These are phyloP conservation scores for Gastroboletus turbinatus DNA, from an alignment of 1,284 basidiomycete genomes.

Conservation along the genomic window DNA sequence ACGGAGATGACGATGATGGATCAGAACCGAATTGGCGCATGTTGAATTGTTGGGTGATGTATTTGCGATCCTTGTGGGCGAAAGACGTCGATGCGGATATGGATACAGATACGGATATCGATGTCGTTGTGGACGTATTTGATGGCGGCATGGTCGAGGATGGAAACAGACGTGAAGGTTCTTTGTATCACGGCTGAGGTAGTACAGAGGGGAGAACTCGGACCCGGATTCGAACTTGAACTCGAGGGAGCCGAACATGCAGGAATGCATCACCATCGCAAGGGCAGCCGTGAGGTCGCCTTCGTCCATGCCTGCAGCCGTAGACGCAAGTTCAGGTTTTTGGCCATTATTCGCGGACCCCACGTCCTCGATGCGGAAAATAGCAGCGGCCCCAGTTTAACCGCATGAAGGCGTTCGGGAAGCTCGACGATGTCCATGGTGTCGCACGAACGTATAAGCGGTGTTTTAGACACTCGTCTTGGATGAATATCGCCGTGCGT, in stretches of 20 bases:
- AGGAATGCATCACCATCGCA: constrained; percentile 46
- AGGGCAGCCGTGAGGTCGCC: constrained; percentile 50
- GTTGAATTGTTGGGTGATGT: constrained; percentile 66
- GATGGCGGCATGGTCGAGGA: constrained; percentile 63
- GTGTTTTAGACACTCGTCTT: constrained; percentile 73
- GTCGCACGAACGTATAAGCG: constrained; percentile 77
- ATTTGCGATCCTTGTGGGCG: constrained; percentile 65
- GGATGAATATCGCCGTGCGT: constrained; percentile 43
- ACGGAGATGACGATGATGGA: not conserved
- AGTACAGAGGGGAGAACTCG: constrained; percentile 18
- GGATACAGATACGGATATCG: constrained; percentile 29
- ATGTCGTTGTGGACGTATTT: constrained; percentile 75
- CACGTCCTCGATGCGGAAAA: constrained; percentile 59
- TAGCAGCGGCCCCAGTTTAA: constrained; percentile 73
- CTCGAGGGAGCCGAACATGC: not conserved
- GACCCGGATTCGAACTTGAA: not conserved
- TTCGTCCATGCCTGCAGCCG: constrained; percentile 41
- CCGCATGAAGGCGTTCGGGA: constrained; percentile 85
- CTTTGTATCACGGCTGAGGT: constrained; percentile 45
- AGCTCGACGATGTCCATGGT: constrained; percentile 78
- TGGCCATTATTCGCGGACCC: not conserved
- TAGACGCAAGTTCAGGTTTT: not conserved
- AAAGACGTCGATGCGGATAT: not conserved
- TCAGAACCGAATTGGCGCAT: constrained; percentile 43
- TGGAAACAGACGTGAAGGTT: constrained; percentile 52